Base-by-base conservation (phyloP, 1,139 yeast species). In the Arxiozyma bovina region DNA sequence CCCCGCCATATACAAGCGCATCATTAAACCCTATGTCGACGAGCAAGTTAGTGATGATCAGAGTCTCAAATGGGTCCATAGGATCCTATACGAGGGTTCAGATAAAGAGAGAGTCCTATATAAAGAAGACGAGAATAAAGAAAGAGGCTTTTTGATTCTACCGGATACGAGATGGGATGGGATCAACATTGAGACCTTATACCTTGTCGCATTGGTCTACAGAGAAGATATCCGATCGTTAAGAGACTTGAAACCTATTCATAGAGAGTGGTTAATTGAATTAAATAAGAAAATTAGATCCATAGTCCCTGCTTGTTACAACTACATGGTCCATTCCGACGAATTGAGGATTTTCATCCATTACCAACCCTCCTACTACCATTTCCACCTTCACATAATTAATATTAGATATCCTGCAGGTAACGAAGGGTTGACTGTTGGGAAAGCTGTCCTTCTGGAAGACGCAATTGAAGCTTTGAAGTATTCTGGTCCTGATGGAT, bases 131-230 rank as follows among this genome's bases (percentile, higher is more conserved):
- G 49, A 20, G 20, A 93, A 89, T 6, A 73, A 75, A 1, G 60
- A 64, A 0, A 69, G 69, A 46, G 94, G 90, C 18, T 82, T 81
- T 63, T 78, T 85, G 1, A 70, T 86, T 47, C 72, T 84, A 48
- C 91, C 90, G 0, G 93, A 84, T 66, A 87, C 89, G 89, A 91
- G 91, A 68, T 93, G 99, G 99, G 97, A 93, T 67, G 82, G 87
- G 12, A 72, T 77, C 51, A 82, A 81, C 50, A 60, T 86, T 67
- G 87, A 82, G 80, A 76, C 40, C 12, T 15, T 34, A 12, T 34
- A 34, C 40, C 40, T 34, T 12, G 40, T 34, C 12, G 40, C n/a
- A 15, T 12, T 34, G n/a, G 40, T 34, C n/a, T 34, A 34, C 6
- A 34, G 40, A 15, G n/a, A 34, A 4, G 17, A 15, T 12, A 15